Evolutionary conservation across 495 filamentous ascomycete genomes (phyloP).

Genomic region (Aspergillus sparsus): DNA sequence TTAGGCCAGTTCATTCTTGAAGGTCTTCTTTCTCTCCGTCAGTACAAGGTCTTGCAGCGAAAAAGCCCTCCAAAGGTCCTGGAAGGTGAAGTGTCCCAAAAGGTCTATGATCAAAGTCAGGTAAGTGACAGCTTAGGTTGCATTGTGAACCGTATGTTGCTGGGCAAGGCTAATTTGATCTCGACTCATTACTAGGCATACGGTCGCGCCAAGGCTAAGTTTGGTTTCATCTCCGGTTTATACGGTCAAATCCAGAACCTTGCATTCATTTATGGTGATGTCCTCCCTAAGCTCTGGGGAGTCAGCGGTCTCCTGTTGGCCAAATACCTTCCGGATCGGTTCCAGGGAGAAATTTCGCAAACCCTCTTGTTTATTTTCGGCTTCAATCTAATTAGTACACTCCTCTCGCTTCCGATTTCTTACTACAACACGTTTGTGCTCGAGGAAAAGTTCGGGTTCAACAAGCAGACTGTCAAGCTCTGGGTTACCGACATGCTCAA

Average conservation of each 20-base stretch:
- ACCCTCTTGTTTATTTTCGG: conserved; percentile 88
- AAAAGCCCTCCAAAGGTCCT: conserved; percentile 82
- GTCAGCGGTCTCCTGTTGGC: conserved; percentile 73
- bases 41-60: conserved; percentile 79
- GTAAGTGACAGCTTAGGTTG: conserved; percentile 37
- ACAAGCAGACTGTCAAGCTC: conserved; percentile 89
- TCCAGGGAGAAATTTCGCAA: conserved; percentile 90
- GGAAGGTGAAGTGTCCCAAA: conserved; percentile 79
- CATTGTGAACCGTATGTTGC: not conserved
- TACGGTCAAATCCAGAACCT: conserved; percentile 86
- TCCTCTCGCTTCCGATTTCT: conserved; percentile 74
- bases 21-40: conserved; percentile 77
- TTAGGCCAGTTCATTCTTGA: conserved; percentile 86
- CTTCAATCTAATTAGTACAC: conserved; percentile 77
- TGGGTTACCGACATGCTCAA: conserved; percentile 94
- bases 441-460: conserved; percentile 97
- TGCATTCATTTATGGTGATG: conserved; percentile 83
- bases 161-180: conserved; percentile 2
- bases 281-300: conserved; percentile 87
- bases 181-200: conserved; percentile 63
- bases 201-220: conserved; percentile 91
- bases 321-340: conserved; percentile 70
- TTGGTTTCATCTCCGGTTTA: conserved; percentile 72
- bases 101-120: conserved; percentile 93
- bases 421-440: conserved; percentile 95